Evolutionary conservation across 164 flowering plant genomes (phyloP).

Genomic region (grape (Vitis vinifera)): DNA sequence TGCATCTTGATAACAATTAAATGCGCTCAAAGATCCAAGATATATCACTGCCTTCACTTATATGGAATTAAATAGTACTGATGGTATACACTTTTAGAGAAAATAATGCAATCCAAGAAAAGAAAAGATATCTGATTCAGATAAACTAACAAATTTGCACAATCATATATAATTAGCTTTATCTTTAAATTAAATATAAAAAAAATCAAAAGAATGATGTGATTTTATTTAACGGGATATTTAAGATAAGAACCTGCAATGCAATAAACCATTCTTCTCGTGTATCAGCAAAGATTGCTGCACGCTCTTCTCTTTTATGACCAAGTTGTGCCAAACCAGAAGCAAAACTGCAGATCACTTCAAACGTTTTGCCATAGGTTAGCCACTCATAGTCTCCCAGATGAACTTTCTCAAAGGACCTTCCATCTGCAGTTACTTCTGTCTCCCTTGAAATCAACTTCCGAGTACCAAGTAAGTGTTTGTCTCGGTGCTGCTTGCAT

Average conservation of each 20-base stretch:
- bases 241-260: slow-evolving; percentile 62
- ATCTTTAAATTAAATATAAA: not conserved
- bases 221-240: not conserved
- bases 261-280: slow-evolving; percentile 93
- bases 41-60: too few relatives aligned
- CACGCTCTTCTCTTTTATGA: slow-evolving; percentile 73
- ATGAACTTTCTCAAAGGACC: slow-evolving; percentile 90
- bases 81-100: too few relatives aligned
- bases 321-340: slow-evolving; percentile 87
- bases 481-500: slow-evolving; percentile 47
- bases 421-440: slow-evolving; percentile 65
- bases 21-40: not conserved
- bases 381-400: slow-evolving; percentile 90
- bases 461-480: slow-evolving; percentile 72
- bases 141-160: too few relatives aligned
- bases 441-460: slow-evolving; percentile 58
- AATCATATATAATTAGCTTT: too few relatives aligned
- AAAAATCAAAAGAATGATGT: not conserved
- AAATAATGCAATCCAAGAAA: too few relatives aligned
- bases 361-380: slow-evolving; percentile 70
- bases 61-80: too few relatives aligned
- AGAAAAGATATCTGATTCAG: too few relatives aligned
- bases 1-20: too few relatives aligned
- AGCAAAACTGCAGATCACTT: slow-evolving; percentile 66
- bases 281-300: slow-evolving; percentile 95